These are phyloP conservation scores for Talinum fruticosum DNA, from an alignment of 148 eudicot species.

Conservation along the genomic window DNA sequence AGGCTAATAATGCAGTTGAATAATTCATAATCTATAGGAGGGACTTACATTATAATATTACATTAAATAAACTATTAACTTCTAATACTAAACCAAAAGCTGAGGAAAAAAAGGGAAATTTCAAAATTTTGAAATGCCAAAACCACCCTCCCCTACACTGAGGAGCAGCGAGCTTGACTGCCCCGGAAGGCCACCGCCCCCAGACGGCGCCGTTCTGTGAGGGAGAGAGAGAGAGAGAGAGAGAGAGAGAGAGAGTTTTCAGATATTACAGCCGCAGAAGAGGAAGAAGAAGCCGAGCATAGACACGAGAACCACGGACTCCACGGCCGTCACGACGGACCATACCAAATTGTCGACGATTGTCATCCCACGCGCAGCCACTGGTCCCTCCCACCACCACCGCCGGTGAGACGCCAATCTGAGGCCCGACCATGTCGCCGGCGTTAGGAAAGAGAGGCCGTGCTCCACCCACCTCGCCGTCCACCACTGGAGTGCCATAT, in stretches of 20 bases:
- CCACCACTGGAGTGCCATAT: not conserved
- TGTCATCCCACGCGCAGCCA: conserved; percentile 5
- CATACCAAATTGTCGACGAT: conserved; percentile 25
- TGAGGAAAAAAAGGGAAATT: no score
- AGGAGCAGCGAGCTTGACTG: not conserved
- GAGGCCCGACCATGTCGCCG: not conserved
- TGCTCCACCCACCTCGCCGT: conserved; percentile 2
- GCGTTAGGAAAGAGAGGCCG: not conserved
- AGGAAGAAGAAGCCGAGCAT: conserved; percentile 33
- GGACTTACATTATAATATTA: no score
- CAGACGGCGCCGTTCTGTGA: conserved; percentile 5
- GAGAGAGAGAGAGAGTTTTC: not conserved
- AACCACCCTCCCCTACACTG: not conserved
- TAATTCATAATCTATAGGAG: no score
- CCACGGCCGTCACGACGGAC: conserved; percentile 27
- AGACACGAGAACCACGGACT: conserved; percentile 29
- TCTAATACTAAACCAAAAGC: no score
- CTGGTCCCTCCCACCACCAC: conserved; percentile 15
- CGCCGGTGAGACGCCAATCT: not conserved
- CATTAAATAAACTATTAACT: no score
- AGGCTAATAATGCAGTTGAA: no score
- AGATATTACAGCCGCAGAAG: conserved; percentile 33
- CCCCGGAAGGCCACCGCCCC: not conserved
- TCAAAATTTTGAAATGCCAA: no score
- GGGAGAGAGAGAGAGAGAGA: not conserved